These are phyloP conservation scores for Penicillium sp. DNA, from an alignment of 2,329 filamentous ascomycete genomes.

Conservation along the genomic window DNA sequence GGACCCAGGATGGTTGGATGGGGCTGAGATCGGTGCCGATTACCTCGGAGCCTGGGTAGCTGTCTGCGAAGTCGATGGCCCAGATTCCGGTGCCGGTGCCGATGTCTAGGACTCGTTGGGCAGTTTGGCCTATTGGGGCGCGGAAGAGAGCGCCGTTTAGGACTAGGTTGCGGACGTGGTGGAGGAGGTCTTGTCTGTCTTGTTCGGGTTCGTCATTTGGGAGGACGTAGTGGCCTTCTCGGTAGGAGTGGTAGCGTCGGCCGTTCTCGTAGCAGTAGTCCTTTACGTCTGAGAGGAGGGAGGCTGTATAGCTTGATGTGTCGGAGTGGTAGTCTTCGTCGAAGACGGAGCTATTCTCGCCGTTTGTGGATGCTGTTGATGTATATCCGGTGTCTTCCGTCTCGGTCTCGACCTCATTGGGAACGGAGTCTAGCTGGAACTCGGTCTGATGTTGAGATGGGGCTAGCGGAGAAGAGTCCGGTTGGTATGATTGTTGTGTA, in stretches of 20 bases:
- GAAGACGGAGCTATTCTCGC: constrained; percentile 19
- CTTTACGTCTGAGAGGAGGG: constrained; percentile 26
- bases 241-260: constrained; percentile 34
- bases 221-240: constrained; percentile 35
- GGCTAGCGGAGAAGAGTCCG: background rate
- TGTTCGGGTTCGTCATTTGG: constrained; percentile 43
- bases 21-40: constrained; percentile 55
- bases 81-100: constrained; percentile 44
- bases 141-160: constrained; percentile 41
- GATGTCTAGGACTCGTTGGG: constrained; percentile 42
- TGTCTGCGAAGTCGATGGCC: constrained; percentile 42
- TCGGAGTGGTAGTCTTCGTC: constrained; percentile 25
- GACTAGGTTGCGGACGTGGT: constrained; percentile 41
- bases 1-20: constrained; percentile 42
- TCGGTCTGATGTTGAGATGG: background rate
- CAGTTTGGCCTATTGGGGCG: constrained; percentile 38
- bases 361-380: constrained; percentile 16
- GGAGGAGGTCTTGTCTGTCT: constrained; percentile 41
- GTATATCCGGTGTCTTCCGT: constrained; percentile 12
- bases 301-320: constrained; percentile 26
- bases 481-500: background rate
- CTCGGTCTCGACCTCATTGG: background rate
- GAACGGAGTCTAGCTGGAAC: background rate
- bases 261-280: constrained; percentile 31
- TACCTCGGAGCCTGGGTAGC: constrained; percentile 44